Conservation (phyloP, 805 yeast genomes). For the Debaryomyces prosopidis region DNA sequence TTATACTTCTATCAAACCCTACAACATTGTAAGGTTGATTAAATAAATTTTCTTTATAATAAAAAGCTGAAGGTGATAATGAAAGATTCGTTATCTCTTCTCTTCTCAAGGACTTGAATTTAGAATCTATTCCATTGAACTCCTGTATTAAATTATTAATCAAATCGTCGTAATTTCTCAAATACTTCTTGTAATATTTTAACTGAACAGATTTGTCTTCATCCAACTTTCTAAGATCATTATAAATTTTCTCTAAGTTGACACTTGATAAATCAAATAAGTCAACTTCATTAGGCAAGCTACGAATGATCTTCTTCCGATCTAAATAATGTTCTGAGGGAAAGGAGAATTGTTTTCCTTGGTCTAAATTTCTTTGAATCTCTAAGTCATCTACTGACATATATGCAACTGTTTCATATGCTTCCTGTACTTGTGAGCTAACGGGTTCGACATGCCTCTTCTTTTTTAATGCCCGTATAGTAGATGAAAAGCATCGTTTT, state of each 20-base stretch:
- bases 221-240: constrained; percentile 31
- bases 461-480: not conserved
- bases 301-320: constrained; percentile 27
- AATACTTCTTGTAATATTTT: constrained; percentile 34
- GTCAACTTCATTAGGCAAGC: constrained; percentile 39
- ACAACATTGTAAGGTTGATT: constrained; percentile 39
- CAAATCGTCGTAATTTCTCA: constrained; percentile 34
- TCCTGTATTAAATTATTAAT: constrained; percentile 29
- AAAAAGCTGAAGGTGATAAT: constrained; percentile 29
- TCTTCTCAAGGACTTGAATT: constrained; percentile 38
- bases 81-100: constrained; percentile 28
- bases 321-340: constrained; percentile 37
- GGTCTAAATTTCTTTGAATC: constrained; percentile 36
- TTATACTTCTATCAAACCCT: constrained; percentile 40
- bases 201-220: constrained; percentile 36
- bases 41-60: constrained; percentile 27
- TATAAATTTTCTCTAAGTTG: constrained; percentile 32
- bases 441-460: not conserved
- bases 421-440: constrained; percentile 5
- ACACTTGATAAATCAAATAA: constrained; percentile 27
- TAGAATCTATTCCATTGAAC: constrained; percentile 36
- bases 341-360: constrained; percentile 34
- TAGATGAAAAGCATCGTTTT: not conserved
- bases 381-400: constrained; percentile 39
- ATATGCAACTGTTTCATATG: constrained; percentile 30